Evolutionary conservation across 1,284 basidiomycete genomes (phyloP), one percentile per base, ranked within the genome.

Genomic region (Apiotrichum akiyoshidainum): DNA sequence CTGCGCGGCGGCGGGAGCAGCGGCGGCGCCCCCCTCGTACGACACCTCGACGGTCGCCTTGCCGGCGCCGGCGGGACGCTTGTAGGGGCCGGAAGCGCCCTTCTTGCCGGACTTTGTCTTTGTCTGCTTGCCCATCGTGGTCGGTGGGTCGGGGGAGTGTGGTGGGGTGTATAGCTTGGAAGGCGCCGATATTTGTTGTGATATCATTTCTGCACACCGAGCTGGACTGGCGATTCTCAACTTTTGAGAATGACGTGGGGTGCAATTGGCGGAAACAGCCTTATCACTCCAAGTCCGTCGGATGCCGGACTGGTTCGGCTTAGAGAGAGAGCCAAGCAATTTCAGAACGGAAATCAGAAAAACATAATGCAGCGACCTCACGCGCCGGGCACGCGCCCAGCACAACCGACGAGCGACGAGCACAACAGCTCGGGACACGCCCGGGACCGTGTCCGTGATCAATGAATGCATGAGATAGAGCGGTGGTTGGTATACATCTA

Each of bases 11-110:
- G 56, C n/a, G 41, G 54, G 57, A 34, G 52, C 33, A 11, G 60
- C 34, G n/a, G 58, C 35, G 19, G 61, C 47, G 14, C 54, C 52
- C 21, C 66, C 66, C 52, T 73, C 71, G 58, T 67, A 72, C 21
- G 60, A 70, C n/a, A 74, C 71, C n/a, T 72, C 68, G 12, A 74
- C 72, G 11, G 62, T 67, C 13, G 72, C 54, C 60, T 69, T 74
- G 58, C 69, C 69, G 42, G 59, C 44, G 58, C 69, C 69, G 42
- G 59, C 44, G 46, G 50, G 39, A 11, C 44, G 33, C 51, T 60
- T 59, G 52, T 62, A 62, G 31, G 60, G 60, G 35, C 11, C 35
- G 37, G 50, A 44, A 2, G 46, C 53, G 35, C 14, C 42, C 52
- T 50, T 26, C 22, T 17, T 57, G 5, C 70, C 55, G 21, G 68